A percentile compares a stretch with the other conserved stretches of the same genome.
Evolutionary conservation across 495 filamentous ascomycete genomes (phyloP).

Genomic region (Talaromyces trachyspermus): DNA sequence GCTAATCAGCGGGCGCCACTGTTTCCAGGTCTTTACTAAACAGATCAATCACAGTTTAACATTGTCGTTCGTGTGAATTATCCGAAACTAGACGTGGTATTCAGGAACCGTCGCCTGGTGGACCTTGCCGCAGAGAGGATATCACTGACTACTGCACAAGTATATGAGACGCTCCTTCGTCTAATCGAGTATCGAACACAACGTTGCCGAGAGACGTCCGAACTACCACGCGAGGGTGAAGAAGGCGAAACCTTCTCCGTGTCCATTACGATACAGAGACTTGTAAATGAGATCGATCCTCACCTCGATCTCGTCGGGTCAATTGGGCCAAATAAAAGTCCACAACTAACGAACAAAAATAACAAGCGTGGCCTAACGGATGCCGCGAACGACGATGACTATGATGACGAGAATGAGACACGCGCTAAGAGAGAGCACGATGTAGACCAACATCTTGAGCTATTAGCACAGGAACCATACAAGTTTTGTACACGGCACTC

Average conservation of each 20-base stretch:
- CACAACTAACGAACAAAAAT: slow-evolving; percentile 18
- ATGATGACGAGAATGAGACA: slow-evolving; percentile 17
- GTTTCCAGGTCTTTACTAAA: slow-evolving; percentile 4
- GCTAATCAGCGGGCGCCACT: slow-evolving; percentile 7
- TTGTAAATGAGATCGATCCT: slow-evolving; percentile 35
- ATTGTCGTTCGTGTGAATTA: slow-evolving; percentile 76
- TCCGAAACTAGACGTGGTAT: slow-evolving; percentile 71
- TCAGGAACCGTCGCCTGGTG: slow-evolving; percentile 72
- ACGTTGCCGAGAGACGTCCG: slow-evolving; percentile 57
- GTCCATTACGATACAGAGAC: slow-evolving; percentile 27
- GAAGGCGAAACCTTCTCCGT: slow-evolving; percentile 37
- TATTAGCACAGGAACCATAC: slow-evolving; percentile 65
- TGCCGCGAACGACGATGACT: slow-evolving; percentile 23
- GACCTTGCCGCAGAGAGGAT: slow-evolving; percentile 50
- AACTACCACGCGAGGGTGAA: slow-evolving; percentile 46
- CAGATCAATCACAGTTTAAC: slow-evolving; percentile 39
- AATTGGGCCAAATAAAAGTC: slow-evolving; percentile 28
- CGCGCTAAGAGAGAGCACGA: slow-evolving; percentile 38
- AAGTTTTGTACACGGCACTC: slow-evolving; percentile 45
- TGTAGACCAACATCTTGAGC: slow-evolving; percentile 68
- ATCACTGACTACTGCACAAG: slow-evolving; percentile 48
- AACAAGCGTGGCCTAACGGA: slow-evolving; percentile 35
- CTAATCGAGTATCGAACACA: slow-evolving; percentile 59
- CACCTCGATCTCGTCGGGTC: slow-evolving; percentile 29
- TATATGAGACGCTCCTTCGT: slow-evolving; percentile 68